Base-by-base conservation (phyloP, 2,329 filamentous ascomycete genomes). In the Diaporthe ampelina region DNA sequence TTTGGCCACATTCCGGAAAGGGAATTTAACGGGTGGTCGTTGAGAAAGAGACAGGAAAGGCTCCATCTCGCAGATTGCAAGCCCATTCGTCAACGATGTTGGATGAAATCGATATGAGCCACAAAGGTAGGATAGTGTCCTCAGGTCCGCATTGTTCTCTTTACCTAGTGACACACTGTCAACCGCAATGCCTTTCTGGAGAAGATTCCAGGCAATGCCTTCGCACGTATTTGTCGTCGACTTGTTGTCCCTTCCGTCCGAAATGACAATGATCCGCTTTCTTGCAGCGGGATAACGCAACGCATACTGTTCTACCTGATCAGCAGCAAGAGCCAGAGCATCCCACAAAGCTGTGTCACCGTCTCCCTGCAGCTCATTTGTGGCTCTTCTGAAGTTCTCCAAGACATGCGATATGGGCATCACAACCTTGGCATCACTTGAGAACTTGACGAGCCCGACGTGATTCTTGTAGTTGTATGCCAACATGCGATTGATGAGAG, bases 41-140 rank as follows among this genome's bases (percentile, higher is more conserved):
- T 72, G 57, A 21, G 56, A 52, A 11, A 72, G 45, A 17, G 70
- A 63, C 15, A 72, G 57, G 70, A 72, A 72, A 21, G 70, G 70
- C 45, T 72, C 70, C 70, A 72, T 72, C 57, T 72, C 70, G 45
- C 70, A 72, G 3, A 72, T 72, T 29, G 70, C 54, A 35, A 72
- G 40, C 10, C 57, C 57, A 10, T 72, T 72, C 5, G 40, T 21
- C 57, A 72, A 37, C 1, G 70, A 63, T 7, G 57, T 43, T n/a
- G 70, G 70, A 11, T 37, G 57, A 45, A 72, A 72, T 24, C 57
- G 13, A 19, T 72, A 72, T 48, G 56, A 72, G 17, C 70, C 57
- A 15, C 63, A 57, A n/a, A 72, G 4, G 32, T 63, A 63, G 19
- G 70, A 72, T 17, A 72, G 21, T 11, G 70, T 72, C 26, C 56